These are phyloP conservation scores for Pythium scleroteichum DNA, from an alignment of 352 stramenopile genomes.

Conservation along the genomic window DNA sequence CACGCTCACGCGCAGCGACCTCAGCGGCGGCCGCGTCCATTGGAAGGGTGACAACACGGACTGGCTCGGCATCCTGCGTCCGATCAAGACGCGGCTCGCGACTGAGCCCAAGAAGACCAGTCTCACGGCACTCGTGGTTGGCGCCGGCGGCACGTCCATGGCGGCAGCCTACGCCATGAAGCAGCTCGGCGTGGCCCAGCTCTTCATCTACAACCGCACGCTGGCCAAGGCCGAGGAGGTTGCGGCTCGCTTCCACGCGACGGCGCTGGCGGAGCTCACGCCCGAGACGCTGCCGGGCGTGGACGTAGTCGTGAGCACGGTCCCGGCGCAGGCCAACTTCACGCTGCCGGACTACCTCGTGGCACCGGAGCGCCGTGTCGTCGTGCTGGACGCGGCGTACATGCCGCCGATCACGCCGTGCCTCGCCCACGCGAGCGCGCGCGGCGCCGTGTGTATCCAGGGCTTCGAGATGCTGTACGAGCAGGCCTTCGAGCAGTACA, in stretches of 20 bases:
- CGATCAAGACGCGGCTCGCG: conserved; percentile 74
- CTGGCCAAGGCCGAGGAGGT: conserved; percentile 90
- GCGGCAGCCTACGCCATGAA: conserved; percentile 94
- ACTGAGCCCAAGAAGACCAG: conserved; percentile 14
- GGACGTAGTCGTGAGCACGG: conserved; percentile 94
- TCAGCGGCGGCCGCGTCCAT: conserved; percentile 35
- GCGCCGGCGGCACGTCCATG: conserved; percentile 93
- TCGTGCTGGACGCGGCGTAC: conserved; percentile 98
- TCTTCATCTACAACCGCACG: conserved; percentile 97
- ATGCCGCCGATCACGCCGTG: conserved; percentile 95
- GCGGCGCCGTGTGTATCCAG: conserved; percentile 90
- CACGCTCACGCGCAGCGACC: conserved; percentile 89
- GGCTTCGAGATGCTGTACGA: conserved; percentile 98
- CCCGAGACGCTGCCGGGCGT: conserved; percentile 53
- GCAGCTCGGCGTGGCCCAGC: conserved; percentile 72
- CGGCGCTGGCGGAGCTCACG: conserved; percentile 57
- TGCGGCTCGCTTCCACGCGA: conserved; percentile 86
- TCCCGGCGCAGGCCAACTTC: conserved; percentile 90
- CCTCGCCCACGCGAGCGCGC: conserved; percentile 83
- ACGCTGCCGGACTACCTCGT: conserved; percentile 74
- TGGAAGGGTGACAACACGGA: conserved; percentile 97
- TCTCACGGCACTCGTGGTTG: conserved; percentile 81
- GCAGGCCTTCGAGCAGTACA: conserved; percentile 97
- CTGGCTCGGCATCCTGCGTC: conserved; percentile 97
- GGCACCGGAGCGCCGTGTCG: conserved; percentile 19